A percentile compares a stretch with the other conserved stretches of the same genome.
phyloP scores from a whole-genome alignment of 495 filamentous ascomycete species.

The Penicillium egyptiacum region DNA sequence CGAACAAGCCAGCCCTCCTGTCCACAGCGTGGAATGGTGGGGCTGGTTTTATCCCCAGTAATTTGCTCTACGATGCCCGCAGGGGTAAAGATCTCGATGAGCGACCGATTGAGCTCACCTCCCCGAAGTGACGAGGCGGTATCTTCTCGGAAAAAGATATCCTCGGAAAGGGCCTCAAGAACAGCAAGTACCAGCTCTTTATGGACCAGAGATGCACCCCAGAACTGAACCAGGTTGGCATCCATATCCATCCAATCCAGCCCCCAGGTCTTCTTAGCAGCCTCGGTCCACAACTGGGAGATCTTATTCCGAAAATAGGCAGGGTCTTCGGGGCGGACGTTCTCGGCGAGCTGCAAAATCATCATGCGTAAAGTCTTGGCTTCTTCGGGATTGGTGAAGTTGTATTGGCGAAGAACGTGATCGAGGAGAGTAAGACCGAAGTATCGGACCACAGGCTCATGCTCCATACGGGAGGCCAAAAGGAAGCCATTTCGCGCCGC shows the following conservation, averaged over 20 bases:
- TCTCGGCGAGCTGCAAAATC: constrained; percentile 75
- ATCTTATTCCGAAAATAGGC: constrained; percentile 88
- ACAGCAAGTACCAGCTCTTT: constrained; percentile 80
- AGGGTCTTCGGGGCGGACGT: constrained; percentile 70
- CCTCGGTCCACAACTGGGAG: constrained; percentile 91
- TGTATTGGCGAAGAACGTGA: constrained; percentile 78
- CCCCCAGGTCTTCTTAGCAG: constrained; percentile 91
- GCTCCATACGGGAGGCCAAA: constrained; percentile 68
- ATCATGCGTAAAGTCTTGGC: constrained; percentile 64
- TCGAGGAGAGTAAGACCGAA: constrained; percentile 92
- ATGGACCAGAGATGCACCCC: constrained; percentile 70
- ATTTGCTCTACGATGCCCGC: constrained; percentile 67
- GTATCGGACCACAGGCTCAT: constrained; percentile 81
- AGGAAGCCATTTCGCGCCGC: constrained; percentile 84
- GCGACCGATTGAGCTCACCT: constrained; percentile 77
- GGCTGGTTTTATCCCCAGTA: constrained; percentile 65
- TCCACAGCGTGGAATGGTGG: constrained; percentile 65
- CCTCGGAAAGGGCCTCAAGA: constrained; percentile 91
- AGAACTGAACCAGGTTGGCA: constrained; percentile 72
- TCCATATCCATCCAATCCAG: constrained; percentile 96
- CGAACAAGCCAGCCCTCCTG: constrained; percentile 84
- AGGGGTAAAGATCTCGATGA: constrained; percentile 91
- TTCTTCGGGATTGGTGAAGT: constrained; percentile 65
- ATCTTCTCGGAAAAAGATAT: constrained; percentile 90
- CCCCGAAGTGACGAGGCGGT: constrained; percentile 77